Evolutionary conservation across 495 filamentous ascomycete species (phyloP).

Genomic region (Chaetomium fimeti): DNA sequence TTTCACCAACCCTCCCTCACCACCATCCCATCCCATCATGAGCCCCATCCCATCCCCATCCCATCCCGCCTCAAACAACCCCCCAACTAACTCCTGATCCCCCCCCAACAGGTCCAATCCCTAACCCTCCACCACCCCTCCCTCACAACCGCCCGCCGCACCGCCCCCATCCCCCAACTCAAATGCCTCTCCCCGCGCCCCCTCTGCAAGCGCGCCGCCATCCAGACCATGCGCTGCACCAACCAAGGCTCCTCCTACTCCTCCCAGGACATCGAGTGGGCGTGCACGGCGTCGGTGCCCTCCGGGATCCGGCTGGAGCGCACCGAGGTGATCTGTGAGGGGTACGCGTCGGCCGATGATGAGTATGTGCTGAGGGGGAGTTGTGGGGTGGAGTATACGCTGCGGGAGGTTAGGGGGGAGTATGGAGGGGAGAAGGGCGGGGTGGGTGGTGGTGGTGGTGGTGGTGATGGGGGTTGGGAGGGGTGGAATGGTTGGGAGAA

Average conservation of each 20-base stretch:
- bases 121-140: conserved; percentile 66
- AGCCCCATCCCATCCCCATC: too few species aligned
- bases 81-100: too few species aligned
- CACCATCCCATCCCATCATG: neutral
- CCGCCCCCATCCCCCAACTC: conserved; percentile 77
- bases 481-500: conserved; percentile 25
- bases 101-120: conserved; percentile 53
- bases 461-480: conserved; percentile 1
- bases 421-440: conserved; percentile 69
- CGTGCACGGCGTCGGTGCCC: conserved; percentile 75
- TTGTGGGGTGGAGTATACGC: conserved; percentile 89
- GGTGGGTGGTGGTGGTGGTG: conserved; percentile 45
- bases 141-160: conserved; percentile 71
- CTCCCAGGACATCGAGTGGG: conserved; percentile 78
- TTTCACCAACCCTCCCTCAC: neutral
- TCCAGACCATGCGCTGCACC: conserved; percentile 83
- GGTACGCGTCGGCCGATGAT: conserved; percentile 73
- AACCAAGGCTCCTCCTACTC: conserved; percentile 74
- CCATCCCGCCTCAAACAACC: neutral
- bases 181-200: conserved; percentile 70
- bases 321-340: conserved; percentile 93
- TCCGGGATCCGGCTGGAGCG: conserved; percentile 81
- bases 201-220: conserved; percentile 59
- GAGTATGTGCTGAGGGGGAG: conserved; percentile 81
- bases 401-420: conserved; percentile 69